phyloP scores from a whole-genome alignment of 2,329 filamentous ascomycete genomes.

The Daldinia sp. region DNA sequence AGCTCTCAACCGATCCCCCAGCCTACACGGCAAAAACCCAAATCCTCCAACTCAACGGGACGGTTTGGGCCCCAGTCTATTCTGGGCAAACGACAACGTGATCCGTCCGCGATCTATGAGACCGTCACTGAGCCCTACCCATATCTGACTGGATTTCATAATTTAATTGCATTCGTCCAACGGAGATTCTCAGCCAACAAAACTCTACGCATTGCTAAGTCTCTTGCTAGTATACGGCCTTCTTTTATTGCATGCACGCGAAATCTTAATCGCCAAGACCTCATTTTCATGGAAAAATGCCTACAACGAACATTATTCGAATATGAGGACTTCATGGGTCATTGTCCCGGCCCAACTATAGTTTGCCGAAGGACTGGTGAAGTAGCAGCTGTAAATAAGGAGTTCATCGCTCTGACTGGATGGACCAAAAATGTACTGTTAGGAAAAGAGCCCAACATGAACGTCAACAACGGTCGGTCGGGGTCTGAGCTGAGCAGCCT shows the following conservation, averaged over 20 bases:
- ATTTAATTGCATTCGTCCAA: conserved; percentile 80
- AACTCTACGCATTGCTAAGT: conserved; percentile 83
- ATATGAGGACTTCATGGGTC: conserved; percentile 90
- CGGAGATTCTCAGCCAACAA: conserved; percentile 80
- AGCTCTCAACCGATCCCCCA: conserved; percentile 44
- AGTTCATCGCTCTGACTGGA: conserved; percentile 93
- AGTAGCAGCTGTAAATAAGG: conserved; percentile 93
- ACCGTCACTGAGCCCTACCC: conserved; percentile 90
- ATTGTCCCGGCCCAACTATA: conserved; percentile 88
- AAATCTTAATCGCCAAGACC: conserved; percentile 85
- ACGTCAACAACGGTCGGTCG: conserved; percentile 76
- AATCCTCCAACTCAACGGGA: conserved; percentile 51
- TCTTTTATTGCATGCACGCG: conserved; percentile 93
- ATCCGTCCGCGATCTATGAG: conserved; percentile 87
- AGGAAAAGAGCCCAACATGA: conserved; percentile 86
- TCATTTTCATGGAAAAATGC: conserved; percentile 98
- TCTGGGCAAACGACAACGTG: conserved; percentile 67
- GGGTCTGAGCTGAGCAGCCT: conserved; percentile 55
- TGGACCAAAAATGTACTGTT: conserved; percentile 92
- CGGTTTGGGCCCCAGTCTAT: conserved; percentile 58
- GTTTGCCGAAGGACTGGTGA: conserved; percentile 93
- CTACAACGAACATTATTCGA: conserved; percentile 93
- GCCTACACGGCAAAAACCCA: conserved; percentile 55
- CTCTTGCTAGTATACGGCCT: conserved; percentile 87
- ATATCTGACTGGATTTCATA: conserved; percentile 90